Evolutionary conservation across 1,139 yeast genomes (phyloP).

Genomic region (Yamadazyma oceani): DNA sequence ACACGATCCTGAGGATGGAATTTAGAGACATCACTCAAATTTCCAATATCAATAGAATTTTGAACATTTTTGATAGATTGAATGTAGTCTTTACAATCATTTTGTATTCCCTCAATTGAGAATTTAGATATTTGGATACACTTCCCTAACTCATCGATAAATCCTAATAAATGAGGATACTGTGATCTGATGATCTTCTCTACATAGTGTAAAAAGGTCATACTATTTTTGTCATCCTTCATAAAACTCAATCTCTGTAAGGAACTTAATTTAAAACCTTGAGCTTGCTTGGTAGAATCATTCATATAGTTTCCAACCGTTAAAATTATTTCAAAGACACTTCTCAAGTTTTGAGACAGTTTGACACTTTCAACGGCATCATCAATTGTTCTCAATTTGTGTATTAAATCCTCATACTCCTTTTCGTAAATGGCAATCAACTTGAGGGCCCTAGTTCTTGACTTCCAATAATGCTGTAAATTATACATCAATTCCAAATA

Average conservation of each 20-base stretch:
- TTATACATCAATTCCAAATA: constrained; percentile 73
- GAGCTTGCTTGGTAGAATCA: constrained; percentile 75
- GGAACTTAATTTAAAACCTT: constrained; percentile 74
- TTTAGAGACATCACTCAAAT: constrained; percentile 69
- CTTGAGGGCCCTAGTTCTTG: constrained; percentile 69
- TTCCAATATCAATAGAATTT: constrained; percentile 71
- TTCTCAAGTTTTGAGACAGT: constrained; percentile 57
- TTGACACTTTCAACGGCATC: constrained; percentile 62
- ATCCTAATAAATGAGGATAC: constrained; percentile 63
- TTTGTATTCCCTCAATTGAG: constrained; percentile 65
- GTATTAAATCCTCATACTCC: constrained; percentile 67
- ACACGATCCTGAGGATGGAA: constrained; percentile 76
- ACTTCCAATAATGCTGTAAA: constrained; percentile 77
- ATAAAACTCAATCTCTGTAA: constrained; percentile 73
- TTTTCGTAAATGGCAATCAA: constrained; percentile 63
- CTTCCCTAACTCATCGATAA: constrained; percentile 59
- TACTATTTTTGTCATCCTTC: constrained; percentile 75
- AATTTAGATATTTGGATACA: constrained; percentile 61
- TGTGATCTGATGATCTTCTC: constrained; percentile 68
- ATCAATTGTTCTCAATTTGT: constrained; percentile 61
- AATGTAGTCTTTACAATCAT: constrained; percentile 60
- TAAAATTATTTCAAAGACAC: constrained; percentile 71
- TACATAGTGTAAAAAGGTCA: constrained; percentile 78
- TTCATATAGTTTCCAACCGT: constrained; percentile 87
- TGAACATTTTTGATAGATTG: constrained; percentile 66